Base-by-base conservation (phyloP, 768 basidiomycete species). In the Naganishia kalamii region DNA sequence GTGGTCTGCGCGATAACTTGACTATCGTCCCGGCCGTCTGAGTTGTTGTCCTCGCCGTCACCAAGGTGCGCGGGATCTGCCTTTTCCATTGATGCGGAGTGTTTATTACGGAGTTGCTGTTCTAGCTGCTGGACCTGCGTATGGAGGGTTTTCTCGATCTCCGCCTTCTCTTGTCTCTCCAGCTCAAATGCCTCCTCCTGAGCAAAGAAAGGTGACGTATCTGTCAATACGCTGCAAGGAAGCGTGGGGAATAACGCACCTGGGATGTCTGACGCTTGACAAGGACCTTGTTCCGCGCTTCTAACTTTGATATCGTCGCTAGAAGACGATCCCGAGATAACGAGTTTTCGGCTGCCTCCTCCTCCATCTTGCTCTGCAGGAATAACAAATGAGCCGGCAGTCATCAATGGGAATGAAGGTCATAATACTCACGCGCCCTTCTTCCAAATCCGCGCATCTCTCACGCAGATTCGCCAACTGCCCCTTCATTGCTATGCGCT, bases 111-210 rank as follows among this genome's bases (percentile, higher is more conserved):
- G 4, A 47, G 33, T 46, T 60, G 43, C 3, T 40, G n/a, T 35
- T 50, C n/a, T 12, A 49, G 7, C 40, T 59, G 32, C 46, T 62
- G 62, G 71, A 54, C 1, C 68, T 67, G 23, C 64, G 47, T 50
- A 68, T 66, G 1, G 70, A 63, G 61, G 70, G 70, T 12, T 44
- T n/a, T 44, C 60, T 77, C 76, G 65, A 72, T 72, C 2, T 67
- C 67, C 43, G 67, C 68, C 23, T 72, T 67, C 11, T 73, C 71
- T 66, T 69, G 65, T 33, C 76, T 62, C 62, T 77, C 74, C 17
- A 70, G 59, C 25, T 75, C 76, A 51, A 77, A 73, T 1, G 68
- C 62, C 49, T 69, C 64, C 50, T 77, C 74, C 76, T 77, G 17
- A 29, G 40, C 44, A 30, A 47, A 25, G 21, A 33, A 37, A 35